These are phyloP conservation scores for Paraglomus brasilianum DNA, from an alignment of 192 early-diverging fungal genomes.

Conservation along the genomic window DNA sequence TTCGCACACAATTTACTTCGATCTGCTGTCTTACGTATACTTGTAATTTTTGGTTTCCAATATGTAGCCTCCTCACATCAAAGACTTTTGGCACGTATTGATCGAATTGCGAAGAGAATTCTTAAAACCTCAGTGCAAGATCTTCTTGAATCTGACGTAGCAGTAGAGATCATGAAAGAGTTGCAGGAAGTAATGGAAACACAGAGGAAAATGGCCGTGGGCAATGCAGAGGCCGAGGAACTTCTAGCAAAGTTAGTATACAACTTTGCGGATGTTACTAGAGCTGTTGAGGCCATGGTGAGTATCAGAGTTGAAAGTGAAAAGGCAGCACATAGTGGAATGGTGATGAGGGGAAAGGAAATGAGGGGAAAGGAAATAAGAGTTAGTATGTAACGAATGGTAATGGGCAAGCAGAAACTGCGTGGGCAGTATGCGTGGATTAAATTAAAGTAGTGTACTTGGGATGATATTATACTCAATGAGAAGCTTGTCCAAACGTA, in stretches of 20 bases:
- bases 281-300: slow-evolving; percentile 62
- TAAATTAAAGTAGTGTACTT: too few species aligned
- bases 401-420: background rate
- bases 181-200: slow-evolving; percentile 60
- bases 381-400: background rate
- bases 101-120: slow-evolving; percentile 52
- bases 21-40: background rate
- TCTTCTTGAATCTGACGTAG: slow-evolving; percentile 46
- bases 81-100: slow-evolving; percentile 50
- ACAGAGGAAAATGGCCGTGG: slow-evolving; percentile 55
- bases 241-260: slow-evolving; percentile 58
- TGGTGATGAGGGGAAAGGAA: too few species aligned
- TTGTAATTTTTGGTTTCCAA: background rate
- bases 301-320: background rate
- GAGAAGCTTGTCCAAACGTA: too few species aligned
- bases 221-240: slow-evolving; percentile 61
- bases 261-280: slow-evolving; percentile 58
- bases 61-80: slow-evolving; percentile 52
- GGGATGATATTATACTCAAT: too few species aligned
- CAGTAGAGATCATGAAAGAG: slow-evolving; percentile 63
- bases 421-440: too few species aligned
- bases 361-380: too few species aligned
- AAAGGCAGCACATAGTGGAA: background rate
- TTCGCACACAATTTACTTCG: too few species aligned
- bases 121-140: slow-evolving; percentile 52